These are phyloP conservation scores for Wallemia ichthyophaga DNA, from an alignment of 1,284 basidiomycete genomes.

Conservation along the genomic window DNA sequence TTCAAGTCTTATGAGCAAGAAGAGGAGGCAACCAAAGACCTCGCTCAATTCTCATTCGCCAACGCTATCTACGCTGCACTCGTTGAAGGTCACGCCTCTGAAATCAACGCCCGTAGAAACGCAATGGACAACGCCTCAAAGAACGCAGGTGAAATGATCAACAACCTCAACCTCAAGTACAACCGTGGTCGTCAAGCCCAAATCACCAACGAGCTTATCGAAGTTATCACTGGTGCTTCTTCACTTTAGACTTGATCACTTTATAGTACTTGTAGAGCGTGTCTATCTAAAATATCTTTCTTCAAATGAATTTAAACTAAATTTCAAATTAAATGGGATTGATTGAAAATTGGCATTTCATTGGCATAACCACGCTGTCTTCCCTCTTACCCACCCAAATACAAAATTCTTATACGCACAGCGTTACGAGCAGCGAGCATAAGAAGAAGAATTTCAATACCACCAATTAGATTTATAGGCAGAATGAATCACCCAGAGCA, in stretches of 20 bases:
- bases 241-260: no score
- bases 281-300: no score
- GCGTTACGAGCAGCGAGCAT: neutral
- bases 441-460: neutral
- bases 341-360: no score
- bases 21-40: constrained; percentile 74
- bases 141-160: constrained; percentile 85
- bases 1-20: constrained; percentile 87
- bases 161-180: constrained; percentile 62
- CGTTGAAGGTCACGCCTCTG: constrained; percentile 83
- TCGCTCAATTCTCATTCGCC: constrained; percentile 82
- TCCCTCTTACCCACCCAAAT: neutral
- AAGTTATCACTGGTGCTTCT: constrained; percentile 59
- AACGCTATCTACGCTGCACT: constrained; percentile 88
- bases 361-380: neutral
- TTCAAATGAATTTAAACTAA: no score
- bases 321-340: no score
- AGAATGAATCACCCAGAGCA: neutral
- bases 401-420: neutral
- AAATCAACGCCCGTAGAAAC: constrained; percentile 62
- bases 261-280: no score
- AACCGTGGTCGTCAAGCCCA: constrained; percentile 97
- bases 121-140: constrained; percentile 99
- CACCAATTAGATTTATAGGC: neutral
- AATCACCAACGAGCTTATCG: constrained; percentile 82